These are phyloP conservation scores for Chaetoscypha palmicola DNA, from an alignment of 2,329 filamentous ascomycete species.

Conservation along the genomic window DNA sequence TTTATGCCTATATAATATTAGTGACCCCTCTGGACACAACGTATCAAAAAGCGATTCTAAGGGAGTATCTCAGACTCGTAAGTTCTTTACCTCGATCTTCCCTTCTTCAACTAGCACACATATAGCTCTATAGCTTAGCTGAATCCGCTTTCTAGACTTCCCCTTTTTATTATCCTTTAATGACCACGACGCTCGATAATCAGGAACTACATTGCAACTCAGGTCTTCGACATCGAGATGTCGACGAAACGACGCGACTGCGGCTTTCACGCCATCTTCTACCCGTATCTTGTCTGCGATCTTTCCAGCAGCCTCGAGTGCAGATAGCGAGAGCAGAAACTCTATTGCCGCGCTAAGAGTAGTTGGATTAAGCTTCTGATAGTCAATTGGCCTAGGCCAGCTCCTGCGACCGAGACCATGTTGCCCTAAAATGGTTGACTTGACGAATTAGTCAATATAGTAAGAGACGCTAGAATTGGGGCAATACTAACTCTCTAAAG, in stretches of 20 bases:
- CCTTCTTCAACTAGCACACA: slow-evolving; percentile 11
- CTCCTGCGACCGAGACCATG: slow-evolving; percentile 63
- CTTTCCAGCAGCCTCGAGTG: slow-evolving; percentile 40
- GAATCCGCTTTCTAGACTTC: slow-evolving; percentile 11
- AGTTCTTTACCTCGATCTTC: slow-evolving; percentile 12
- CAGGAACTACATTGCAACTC: slow-evolving; percentile 61
- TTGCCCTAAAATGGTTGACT: slow-evolving; percentile 69
- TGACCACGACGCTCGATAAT: slow-evolving; percentile 31
- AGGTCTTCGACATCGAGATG: slow-evolving; percentile 57
- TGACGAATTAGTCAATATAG: not conserved
- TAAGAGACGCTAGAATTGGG: not conserved
- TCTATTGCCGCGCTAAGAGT: slow-evolving; percentile 57
- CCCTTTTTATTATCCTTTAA: slow-evolving; percentile 28
- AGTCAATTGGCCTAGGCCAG: slow-evolving; percentile 61
- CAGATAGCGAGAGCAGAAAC: slow-evolving; percentile 51
- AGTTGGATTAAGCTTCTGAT: slow-evolving; percentile 57
- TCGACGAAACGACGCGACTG: slow-evolving; percentile 59
- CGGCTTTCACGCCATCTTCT: slow-evolving; percentile 54
- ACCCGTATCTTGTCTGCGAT: slow-evolving; percentile 54
- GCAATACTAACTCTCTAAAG: slow-evolving; percentile 39
- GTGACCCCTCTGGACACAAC: not conserved
- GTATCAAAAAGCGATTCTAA: not conserved
- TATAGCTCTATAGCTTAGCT: slow-evolving; percentile 10
- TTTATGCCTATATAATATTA: slow-evolving; percentile 37
- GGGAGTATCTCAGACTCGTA: slow-evolving; percentile 18